Evolutionary conservation across 345 rosid species (phyloP), one percentile per base, ranked within the genome.

Genomic region (Sisymbrium altissimum): DNA sequence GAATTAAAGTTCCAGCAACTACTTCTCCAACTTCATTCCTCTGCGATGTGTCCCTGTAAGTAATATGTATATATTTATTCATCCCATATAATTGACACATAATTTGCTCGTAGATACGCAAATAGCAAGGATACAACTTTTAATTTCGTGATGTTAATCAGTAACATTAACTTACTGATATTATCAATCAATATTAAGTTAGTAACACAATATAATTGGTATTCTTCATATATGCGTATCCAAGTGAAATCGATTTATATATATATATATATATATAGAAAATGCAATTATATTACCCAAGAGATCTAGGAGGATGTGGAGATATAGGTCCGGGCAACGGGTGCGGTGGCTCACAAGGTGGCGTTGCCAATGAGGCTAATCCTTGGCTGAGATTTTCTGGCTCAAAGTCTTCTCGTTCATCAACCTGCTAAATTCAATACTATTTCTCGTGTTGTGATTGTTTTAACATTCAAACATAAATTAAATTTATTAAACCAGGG

Each of bases 261-360:
- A n/a, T 23, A 23, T 23, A 23, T 23, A 23, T 35, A 27, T n/a
- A n/a, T 23, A 23, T 23, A 23, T 23, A 23, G 17, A 14, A 67
- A 29, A 21, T 1, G 4, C 30, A 49, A 29, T 60, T 61, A 23
- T 50, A 10, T 33, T 86, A 91, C 97, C 96, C 81, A 63, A 71
- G 72, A 39, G 84, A 64, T 18, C 71, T 52, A 54, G 86, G 80
- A 61, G 86, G 79, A 57, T 79, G 83, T 43, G 72, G 69, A 6
- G 81, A 53, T 17, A 58, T 25, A 30, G 61, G 14, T 41, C 55
- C 52, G 7, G 70, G 72, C 39, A 73, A 72, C 15, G 46, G 70
- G 8, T 76, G 78, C 6, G 57, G 78, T 40, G 45, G 18, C 40
- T 48, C 66, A 66, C 13, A 56, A 65, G 32, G 79, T 0, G 70